These are phyloP conservation scores for Pezicula neosporulosa DNA, from an alignment of 2,329 filamentous ascomycete genomes.

Conservation along the genomic window DNA sequence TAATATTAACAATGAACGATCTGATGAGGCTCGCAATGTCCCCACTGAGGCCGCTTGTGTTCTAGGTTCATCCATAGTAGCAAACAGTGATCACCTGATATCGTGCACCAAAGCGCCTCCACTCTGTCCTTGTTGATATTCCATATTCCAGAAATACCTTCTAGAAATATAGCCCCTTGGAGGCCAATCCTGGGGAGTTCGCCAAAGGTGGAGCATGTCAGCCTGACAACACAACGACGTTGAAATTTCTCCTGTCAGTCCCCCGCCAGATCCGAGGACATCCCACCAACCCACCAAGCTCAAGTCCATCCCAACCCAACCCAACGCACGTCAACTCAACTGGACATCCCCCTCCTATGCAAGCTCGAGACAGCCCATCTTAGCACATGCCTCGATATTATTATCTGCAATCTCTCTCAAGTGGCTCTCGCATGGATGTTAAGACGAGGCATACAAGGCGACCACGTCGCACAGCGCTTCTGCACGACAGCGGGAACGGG, in stretches of 20 bases:
- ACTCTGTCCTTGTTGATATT: too few relatives aligned
- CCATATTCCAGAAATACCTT: background rate
- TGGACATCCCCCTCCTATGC: background rate
- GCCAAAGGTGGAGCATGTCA: background rate
- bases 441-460: constrained; percentile 22
- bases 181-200: background rate
- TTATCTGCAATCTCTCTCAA: background rate
- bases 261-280: background rate
- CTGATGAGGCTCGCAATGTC: too few relatives aligned
- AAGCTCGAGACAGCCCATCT: background rate
- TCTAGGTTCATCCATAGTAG: too few relatives aligned
- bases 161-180: background rate
- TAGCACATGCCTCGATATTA: background rate
- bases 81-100: too few relatives aligned
- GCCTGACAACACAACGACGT: constrained; percentile 1
- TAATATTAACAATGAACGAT: too few relatives aligned
- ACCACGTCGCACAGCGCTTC: constrained; percentile 24
- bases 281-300: background rate
- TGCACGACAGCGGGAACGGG: constrained; percentile 16
- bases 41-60: too few relatives aligned
- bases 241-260: background rate
- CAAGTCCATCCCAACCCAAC: background rate
- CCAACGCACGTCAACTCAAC: too few relatives aligned
- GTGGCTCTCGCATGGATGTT: constrained; percentile 4
- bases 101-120: too few relatives aligned